Evolutionary conservation across 768 basidiomycete genomes (phyloP).

Genomic region (Chiua virens): DNA sequence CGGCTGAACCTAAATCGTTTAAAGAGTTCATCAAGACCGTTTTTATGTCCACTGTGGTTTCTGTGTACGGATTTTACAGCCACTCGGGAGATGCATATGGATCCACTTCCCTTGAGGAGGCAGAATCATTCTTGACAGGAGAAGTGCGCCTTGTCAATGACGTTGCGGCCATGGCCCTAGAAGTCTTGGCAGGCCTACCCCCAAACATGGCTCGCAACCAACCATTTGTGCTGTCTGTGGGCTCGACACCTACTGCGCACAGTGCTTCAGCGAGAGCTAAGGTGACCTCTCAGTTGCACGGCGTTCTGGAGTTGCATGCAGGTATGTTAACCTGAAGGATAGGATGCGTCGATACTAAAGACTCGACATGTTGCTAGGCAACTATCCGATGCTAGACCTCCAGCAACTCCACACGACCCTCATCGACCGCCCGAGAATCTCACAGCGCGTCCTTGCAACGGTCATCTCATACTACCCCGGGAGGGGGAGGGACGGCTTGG

Average conservation of each 20-base stretch:
- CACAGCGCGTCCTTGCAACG: slow-evolving; percentile 67
- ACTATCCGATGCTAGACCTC: slow-evolving; percentile 81
- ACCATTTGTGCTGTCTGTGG: slow-evolving; percentile 74
- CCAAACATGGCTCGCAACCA: slow-evolving; percentile 34
- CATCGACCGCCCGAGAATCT: slow-evolving; percentile 53
- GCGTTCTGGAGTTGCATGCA: slow-evolving; percentile 74
- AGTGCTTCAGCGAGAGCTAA: slow-evolving; percentile 58
- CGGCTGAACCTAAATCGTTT: slow-evolving; percentile 53
- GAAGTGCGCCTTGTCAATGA: slow-evolving; percentile 73
- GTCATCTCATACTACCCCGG: slow-evolving; percentile 81
- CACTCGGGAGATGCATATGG: slow-evolving; percentile 79
- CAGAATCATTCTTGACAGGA: slow-evolving; percentile 60
- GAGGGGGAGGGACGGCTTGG: slow-evolving; percentile 55
- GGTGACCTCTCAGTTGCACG: slow-evolving; percentile 50
- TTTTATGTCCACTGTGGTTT: slow-evolving; percentile 53
- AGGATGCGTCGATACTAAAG: background rate
- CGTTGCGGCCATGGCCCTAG: slow-evolving; percentile 57
- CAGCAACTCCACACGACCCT: slow-evolving; percentile 80
- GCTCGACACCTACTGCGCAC: slow-evolving; percentile 88
- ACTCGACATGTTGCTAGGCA: slow-evolving; percentile 43
- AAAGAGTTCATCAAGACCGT: slow-evolving; percentile 51
- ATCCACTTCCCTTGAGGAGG: slow-evolving; percentile 66
- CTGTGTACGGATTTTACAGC: slow-evolving; percentile 81
- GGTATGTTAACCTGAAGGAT: slow-evolving; percentile 37
- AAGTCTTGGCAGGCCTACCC: slow-evolving; percentile 41